Evolutionary conservation across 23 red algal genomes (phyloP).

Genomic region (Gracilaria caudata): DNA sequence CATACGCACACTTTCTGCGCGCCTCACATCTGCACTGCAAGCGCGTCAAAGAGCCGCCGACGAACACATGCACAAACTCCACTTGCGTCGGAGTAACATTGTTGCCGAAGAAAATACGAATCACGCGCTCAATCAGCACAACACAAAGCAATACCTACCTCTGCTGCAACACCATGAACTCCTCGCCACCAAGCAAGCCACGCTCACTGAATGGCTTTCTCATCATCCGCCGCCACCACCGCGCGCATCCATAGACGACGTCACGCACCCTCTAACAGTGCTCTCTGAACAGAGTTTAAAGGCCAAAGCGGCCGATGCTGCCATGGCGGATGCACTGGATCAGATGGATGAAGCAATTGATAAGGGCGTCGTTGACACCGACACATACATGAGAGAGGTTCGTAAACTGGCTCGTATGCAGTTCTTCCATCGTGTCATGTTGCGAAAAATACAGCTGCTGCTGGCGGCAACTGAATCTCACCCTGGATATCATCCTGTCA

Average conservation of each 20-base stretch:
- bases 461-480: background rate
- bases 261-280: constrained; percentile 7
- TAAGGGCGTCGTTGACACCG: constrained; percentile 41
- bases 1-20: constrained; percentile 6
- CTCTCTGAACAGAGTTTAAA: constrained; percentile 35
- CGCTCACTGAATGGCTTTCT: background rate
- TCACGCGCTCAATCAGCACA: background rate
- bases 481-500: background rate
- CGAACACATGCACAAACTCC: background rate
- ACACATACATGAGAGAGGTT: constrained; percentile 60
- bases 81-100: background rate
- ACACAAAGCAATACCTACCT: background rate
- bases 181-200: constrained; percentile 1
- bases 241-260: constrained; percentile 7
- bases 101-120: constrained; percentile 26
- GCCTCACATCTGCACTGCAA: background rate
- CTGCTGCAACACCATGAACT: background rate
- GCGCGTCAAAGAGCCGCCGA: background rate
- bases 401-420: constrained; percentile 46
- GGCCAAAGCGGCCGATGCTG: constrained; percentile 17
- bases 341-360: constrained; percentile 59
- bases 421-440: constrained; percentile 49
- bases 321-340: constrained; percentile 42
- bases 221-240: background rate
- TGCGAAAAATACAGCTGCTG: constrained; percentile 19